Evolutionary conservation across 1,139 yeast species (phyloP), one percentile per base, ranked within the genome.

Genomic region (Zygosaccharomyces pseudobailii): DNA sequence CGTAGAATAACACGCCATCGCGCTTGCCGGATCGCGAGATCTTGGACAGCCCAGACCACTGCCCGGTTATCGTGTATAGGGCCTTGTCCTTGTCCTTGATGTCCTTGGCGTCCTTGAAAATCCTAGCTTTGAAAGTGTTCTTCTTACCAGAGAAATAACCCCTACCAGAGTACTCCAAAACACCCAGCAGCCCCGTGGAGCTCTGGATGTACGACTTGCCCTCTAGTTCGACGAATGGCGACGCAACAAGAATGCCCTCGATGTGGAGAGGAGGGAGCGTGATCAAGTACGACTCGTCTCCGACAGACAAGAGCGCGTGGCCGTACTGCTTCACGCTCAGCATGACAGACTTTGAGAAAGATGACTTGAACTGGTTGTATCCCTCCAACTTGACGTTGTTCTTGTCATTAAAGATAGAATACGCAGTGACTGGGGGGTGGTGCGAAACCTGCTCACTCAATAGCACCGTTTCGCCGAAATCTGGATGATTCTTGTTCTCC

Each of bases 121-220:
- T 78, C 61, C 90, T 77, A 32, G 96, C 95, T 71, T 88, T 90
- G 72, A 84, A 89, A 7, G 90, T 71, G 71, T 92, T 90, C 73
- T 89, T 90, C 74, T 89, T 90, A 56, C 98, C 98, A n/a, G 89
- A 78, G 63, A 92, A 87, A 72, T 89, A 92, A 24, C 98, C 98
- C 67, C 92, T 82, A 31, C 98, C 98, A 38, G 87, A 75, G 69
- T 79, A 92, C 59, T 87, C 96, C 55, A 92, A 72, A 22, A 78
- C 76, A 20, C 94, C 79, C 54, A 76, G 68, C 68, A 80, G 84
- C 7, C 97, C 97, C 44, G 79, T 75, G 5, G 95, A 82, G 33
- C 89, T 75, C 68, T 87, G 95, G 61, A 92, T 87, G 63, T 73
- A 81, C 20, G 95, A 79, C 55, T 81, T 81, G 50, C 95, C 95